Base-by-base conservation (phyloP, 148 eudicot genomes). In the Beta vulgaris region DNA sequence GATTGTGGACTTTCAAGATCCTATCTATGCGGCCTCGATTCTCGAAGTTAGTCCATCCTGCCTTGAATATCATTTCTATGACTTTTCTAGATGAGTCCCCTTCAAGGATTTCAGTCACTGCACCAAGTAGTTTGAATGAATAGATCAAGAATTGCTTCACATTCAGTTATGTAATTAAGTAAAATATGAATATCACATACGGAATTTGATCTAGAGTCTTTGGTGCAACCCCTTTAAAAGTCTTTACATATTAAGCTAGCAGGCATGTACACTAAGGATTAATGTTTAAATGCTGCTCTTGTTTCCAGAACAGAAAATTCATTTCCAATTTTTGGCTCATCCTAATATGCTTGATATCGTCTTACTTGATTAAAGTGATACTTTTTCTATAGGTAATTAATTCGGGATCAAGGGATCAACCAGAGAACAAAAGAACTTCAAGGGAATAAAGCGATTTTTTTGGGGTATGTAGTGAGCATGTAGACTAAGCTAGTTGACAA, bases 1-100 rank as follows among this genome's bases (percentile, higher is more conserved):
- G 86, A 75, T 83, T 89, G 85, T 90, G 90, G 67, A 85, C 89
- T 73, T 91, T 91, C 65, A 91, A 73, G 36, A 91, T 87, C 70
- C 87, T 84, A 34, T 85, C 82, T 2, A 85, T 85, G 25, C 62
- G 74, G 7, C 72, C 68, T 0, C 48, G 49, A 49, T 67, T 81
- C 32, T 76, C 78, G 0, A 82, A 21, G 26, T 51, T 81, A 49
- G 82, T 53, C 82, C 77, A 77, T 51, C 90, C 85, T 23, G 92
- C 73, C 66, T 70, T 76, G 87, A 84, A 82, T 26, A 91, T 90
- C 69, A 87, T 83, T 72, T 90, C 89, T 39, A 91, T 79, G 19
- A 90, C 83, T 71, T 77, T 90, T 76, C 91, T 79, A 0, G 94
- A 88, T 9, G 91, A 83, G 34, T 90, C 92, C 42, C 91, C 91